Evolutionary conservation across 805 yeast species (phyloP).

Genomic region (Nakazawaea siamensis): DNA sequence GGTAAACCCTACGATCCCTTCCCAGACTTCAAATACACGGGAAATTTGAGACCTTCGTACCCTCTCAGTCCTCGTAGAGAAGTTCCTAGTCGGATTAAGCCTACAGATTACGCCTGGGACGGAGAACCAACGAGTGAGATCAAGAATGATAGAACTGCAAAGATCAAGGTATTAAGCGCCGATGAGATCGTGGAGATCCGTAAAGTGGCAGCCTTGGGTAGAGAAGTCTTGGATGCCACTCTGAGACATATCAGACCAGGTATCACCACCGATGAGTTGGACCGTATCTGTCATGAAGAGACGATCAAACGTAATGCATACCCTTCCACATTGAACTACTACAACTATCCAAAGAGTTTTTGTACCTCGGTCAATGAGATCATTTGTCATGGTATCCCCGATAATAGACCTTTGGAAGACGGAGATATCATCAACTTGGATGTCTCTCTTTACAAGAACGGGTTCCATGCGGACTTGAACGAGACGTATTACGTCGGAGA

Average conservation of each 20-base stretch:
- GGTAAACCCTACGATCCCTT: slow-evolving; percentile 71
- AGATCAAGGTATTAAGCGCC: slow-evolving; percentile 54
- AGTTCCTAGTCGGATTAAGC: slow-evolving; percentile 62
- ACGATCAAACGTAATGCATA: slow-evolving; percentile 84
- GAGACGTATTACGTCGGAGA: slow-evolving; percentile 97
- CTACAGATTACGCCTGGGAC: slow-evolving; percentile 76
- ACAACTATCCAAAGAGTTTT: slow-evolving; percentile 83
- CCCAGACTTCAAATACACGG: slow-evolving; percentile 69
- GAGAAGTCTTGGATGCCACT: slow-evolving; percentile 86
- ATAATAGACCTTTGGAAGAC: slow-evolving; percentile 74
- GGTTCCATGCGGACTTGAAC: slow-evolving; percentile 90
- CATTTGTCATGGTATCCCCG: slow-evolving; percentile 97
- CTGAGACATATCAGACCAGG: slow-evolving; percentile 84
- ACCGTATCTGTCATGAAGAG: slow-evolving; percentile 78
- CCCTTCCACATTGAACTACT: slow-evolving; percentile 93
- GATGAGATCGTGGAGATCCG: slow-evolving; percentile 71
- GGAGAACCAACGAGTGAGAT: slow-evolving; percentile 81
- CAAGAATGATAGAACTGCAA: slow-evolving; percentile 56
- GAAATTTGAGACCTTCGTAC: slow-evolving; percentile 67
- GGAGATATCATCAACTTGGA: slow-evolving; percentile 95
- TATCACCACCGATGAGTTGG: slow-evolving; percentile 87
- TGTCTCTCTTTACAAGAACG: slow-evolving; percentile 76
- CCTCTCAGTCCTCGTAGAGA: slow-evolving; percentile 69
- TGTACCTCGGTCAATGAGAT: slow-evolving; percentile 95
- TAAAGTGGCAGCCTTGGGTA: slow-evolving; percentile 63